Evolutionary conservation across 352 stramenopile genomes (phyloP).

Genomic region (Paralagenidium karlingii): DNA sequence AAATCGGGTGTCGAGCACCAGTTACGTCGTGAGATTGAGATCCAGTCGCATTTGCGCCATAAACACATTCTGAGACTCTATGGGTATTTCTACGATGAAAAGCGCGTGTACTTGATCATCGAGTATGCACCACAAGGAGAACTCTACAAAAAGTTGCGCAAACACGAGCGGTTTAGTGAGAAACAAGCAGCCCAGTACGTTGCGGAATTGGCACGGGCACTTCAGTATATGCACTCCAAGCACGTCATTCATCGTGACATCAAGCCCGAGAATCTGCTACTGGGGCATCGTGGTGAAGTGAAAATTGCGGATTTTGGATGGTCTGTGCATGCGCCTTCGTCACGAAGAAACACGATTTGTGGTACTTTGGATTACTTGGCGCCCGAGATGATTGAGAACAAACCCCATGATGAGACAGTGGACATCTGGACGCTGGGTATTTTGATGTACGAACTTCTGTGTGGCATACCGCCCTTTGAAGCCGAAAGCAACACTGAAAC

Average conservation of each 20-base stretch:
- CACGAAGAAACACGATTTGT: slow-evolving; percentile 95
- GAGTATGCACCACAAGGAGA: slow-evolving; percentile 97
- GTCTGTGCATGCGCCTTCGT: slow-evolving; percentile 97
- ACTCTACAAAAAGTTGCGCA: slow-evolving; percentile 97
- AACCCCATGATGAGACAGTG: slow-evolving; percentile 92
- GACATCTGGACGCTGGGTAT: slow-evolving; percentile 99
- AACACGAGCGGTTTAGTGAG: slow-evolving; percentile 88
- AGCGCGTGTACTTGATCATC: slow-evolving; percentile 99
- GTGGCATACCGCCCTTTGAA: slow-evolving; percentile 97
- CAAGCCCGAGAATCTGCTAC: slow-evolving; percentile 98
- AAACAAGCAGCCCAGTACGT: slow-evolving; percentile 90
- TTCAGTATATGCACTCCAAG: slow-evolving; percentile 98
- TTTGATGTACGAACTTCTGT: slow-evolving; percentile 98
- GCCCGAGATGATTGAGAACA: slow-evolving; percentile 99
- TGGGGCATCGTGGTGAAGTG: slow-evolving; percentile 91
- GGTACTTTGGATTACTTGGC: slow-evolving; percentile 98
- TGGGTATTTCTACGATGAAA: slow-evolving; percentile 98
- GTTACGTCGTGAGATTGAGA: slow-evolving; percentile 98
- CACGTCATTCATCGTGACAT: slow-evolving; percentile 99
- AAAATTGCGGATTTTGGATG: slow-evolving; percentile 99
- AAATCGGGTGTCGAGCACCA: slow-evolving; percentile 98
- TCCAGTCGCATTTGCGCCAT: slow-evolving; percentile 97
- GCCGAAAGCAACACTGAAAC: slow-evolving; percentile 91
- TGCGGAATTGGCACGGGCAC: slow-evolving; percentile 86
- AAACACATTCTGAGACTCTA: slow-evolving; percentile 96